These are phyloP conservation scores for Eucalyptus microcorys DNA, from an alignment of 345 rosid species.

Conservation along the genomic window DNA sequence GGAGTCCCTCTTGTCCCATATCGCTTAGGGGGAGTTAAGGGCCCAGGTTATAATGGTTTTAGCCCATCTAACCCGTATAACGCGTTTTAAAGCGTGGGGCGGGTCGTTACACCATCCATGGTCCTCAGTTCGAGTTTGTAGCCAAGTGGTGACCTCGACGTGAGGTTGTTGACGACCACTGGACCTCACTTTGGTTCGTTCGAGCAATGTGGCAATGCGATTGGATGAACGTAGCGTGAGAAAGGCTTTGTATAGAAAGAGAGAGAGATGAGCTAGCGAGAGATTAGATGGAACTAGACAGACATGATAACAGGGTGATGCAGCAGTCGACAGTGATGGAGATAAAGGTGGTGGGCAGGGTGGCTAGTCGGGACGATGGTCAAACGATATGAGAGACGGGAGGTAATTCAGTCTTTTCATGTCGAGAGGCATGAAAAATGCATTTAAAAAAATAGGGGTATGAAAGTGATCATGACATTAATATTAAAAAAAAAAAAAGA, in stretches of 20 bases:
- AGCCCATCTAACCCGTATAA: too few relatives aligned
- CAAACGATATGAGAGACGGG: neutral
- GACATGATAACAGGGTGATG: neutral
- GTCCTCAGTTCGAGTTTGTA: neutral
- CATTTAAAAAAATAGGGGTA: fast-evolving
- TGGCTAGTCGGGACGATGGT: neutral
- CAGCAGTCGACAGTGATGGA: neutral
- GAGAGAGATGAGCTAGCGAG: neutral
- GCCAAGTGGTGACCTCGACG: neutral
- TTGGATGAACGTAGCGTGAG: neutral
- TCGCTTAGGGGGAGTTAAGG: too few relatives aligned
- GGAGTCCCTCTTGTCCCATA: too few relatives aligned
- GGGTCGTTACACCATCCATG: too few relatives aligned
- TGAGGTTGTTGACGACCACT: neutral
- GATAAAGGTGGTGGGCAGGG: neutral
- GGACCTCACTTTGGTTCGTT: neutral
- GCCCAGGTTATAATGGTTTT: too few relatives aligned
- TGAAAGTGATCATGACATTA: neutral
- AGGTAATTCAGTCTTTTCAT: neutral
- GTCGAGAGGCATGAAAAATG: neutral
- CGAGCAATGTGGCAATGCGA: neutral
- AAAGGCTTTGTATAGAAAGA: neutral
- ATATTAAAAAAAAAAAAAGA: neutral
- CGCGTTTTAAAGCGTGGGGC: too few relatives aligned
- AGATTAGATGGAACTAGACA: neutral